A percentile compares a stretch with the other conserved stretches of the same genome.
Evolutionary conservation across 2,329 filamentous ascomycete species (phyloP).

Genomic region (Aspergillus candidus): DNA sequence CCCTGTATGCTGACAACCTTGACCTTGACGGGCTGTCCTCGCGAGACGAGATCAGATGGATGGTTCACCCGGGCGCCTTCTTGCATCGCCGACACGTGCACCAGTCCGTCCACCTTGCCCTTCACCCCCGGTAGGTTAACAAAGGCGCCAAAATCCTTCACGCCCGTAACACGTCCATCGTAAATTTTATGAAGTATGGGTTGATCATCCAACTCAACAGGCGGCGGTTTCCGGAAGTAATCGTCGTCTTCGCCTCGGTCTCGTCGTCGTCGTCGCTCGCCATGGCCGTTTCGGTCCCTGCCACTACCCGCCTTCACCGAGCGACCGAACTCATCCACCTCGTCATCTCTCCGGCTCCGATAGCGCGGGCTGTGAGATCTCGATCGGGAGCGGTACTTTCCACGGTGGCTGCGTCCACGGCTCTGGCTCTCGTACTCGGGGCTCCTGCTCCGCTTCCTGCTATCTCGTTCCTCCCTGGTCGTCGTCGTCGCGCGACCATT

Average conservation of each 20-base stretch:
- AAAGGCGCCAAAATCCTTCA: conserved; percentile 95
- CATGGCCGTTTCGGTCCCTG: conserved; percentile 38
- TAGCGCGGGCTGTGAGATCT: conserved; percentile 42
- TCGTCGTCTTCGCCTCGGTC: conserved; percentile 47
- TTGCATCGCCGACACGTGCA: conserved; percentile 85
- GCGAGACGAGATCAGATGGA: conserved; percentile 76
- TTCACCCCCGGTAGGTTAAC: conserved; percentile 83
- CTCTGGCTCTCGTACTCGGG: conserved; percentile 46
- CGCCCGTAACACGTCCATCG: conserved; percentile 77
- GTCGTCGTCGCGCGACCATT: conserved; percentile 25
- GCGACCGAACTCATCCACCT: conserved; percentile 57
- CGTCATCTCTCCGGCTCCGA: conserved; percentile 39
- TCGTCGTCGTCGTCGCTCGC: conserved; percentile 35
- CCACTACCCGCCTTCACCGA: conserved; percentile 36
- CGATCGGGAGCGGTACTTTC: conserved; percentile 46
- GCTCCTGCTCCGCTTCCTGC: conserved; percentile 51
- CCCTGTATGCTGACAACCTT: conserved; percentile 87
- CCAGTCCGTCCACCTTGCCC: conserved; percentile 85
- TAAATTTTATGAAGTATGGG: conserved; percentile 85
- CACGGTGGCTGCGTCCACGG: conserved; percentile 41
- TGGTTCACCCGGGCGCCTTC: conserved; percentile 84
- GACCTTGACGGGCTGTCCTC: conserved; percentile 80
- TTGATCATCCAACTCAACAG: conserved; percentile 70
- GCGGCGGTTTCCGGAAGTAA: conserved; percentile 59
- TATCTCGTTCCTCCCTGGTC: conserved; percentile 31